Conservation (phyloP, 2,329 filamentous ascomycete genomes). For the Cladosporium colombiae region DNA sequence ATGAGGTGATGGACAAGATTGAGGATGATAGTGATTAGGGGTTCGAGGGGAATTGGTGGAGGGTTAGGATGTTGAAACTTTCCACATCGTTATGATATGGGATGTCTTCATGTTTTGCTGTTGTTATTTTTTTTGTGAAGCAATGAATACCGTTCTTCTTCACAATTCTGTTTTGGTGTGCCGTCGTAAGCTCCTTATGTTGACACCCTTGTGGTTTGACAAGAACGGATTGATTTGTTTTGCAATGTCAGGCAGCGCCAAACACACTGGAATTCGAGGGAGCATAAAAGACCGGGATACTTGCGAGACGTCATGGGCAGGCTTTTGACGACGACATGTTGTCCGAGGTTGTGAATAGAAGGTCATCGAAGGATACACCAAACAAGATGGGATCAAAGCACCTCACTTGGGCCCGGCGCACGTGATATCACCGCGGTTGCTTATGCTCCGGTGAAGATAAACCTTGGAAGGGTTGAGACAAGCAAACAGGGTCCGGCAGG, state of each 20-base stretch:
- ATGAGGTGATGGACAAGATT: not conserved
- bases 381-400: not conserved
- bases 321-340: not conserved
- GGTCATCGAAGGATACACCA: not conserved
- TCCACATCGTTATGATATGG: not conserved
- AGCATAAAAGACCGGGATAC: not conserved
- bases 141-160: not conserved
- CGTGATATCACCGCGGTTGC: not conserved
- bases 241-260: not conserved
- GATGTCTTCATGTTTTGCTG: not conserved
- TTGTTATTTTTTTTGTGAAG: not conserved
- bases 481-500: not conserved
- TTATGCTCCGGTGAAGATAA: not conserved
- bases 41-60: not conserved
- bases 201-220: not conserved
- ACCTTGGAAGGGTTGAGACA: not conserved
- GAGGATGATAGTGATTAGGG: not conserved
- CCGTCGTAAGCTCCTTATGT: not conserved
- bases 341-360: not conserved
- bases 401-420: not conserved
- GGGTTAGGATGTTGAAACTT: not conserved
- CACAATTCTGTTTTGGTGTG: not conserved
- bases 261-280: not conserved
- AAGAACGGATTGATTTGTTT: not conserved
- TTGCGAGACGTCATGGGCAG: not conserved